A percentile compares a stretch with the other conserved stretches of the same genome.
These are phyloP conservation scores for Hypoxylon sp. DNA, from an alignment of 2,329 filamentous ascomycete genomes.

Conservation along the genomic window DNA sequence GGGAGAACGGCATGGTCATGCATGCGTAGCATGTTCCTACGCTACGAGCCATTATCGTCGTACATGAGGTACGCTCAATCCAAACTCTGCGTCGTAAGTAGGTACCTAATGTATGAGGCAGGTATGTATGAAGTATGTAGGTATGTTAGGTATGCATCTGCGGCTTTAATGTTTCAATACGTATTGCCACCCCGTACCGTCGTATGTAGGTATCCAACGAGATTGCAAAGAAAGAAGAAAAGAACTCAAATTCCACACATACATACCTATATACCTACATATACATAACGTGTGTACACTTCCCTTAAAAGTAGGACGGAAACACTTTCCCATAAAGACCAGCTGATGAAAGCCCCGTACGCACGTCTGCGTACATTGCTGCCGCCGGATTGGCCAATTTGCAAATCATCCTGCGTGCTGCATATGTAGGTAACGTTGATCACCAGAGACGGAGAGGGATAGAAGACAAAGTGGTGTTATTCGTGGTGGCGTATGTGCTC, in stretches of 20 bases:
- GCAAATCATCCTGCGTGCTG: neutral
- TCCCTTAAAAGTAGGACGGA: slow-evolving; percentile 12
- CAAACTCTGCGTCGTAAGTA: neutral
- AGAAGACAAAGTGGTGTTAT: neutral
- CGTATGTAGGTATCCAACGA: neutral
- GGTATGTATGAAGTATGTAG: too few species aligned
- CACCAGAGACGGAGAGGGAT: slow-evolving; percentile 1
- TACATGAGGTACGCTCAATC: neutral
- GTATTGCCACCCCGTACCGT: neutral
- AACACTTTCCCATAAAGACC: slow-evolving; percentile 20
- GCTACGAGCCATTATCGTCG: slow-evolving; percentile 14
- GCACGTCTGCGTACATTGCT: slow-evolving; percentile 6
- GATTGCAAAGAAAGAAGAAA: neutral
- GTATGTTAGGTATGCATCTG: slow-evolving; percentile 7
- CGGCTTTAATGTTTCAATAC: slow-evolving; percentile 17
- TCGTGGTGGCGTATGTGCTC: slow-evolving; percentile 12
- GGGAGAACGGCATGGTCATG: neutral
- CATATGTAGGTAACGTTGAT: slow-evolving; percentile 38
- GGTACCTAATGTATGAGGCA: too few species aligned
- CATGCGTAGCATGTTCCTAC: neutral
- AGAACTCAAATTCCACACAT: neutral
- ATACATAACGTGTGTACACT: slow-evolving; percentile 6
- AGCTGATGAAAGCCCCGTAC: slow-evolving; percentile 6
- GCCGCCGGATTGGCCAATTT: slow-evolving; percentile 22
- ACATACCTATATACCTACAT: neutral